These are phyloP conservation scores for Aureobasidium uvarum DNA, from an alignment of 2,329 filamentous ascomycete species.

Conservation along the genomic window DNA sequence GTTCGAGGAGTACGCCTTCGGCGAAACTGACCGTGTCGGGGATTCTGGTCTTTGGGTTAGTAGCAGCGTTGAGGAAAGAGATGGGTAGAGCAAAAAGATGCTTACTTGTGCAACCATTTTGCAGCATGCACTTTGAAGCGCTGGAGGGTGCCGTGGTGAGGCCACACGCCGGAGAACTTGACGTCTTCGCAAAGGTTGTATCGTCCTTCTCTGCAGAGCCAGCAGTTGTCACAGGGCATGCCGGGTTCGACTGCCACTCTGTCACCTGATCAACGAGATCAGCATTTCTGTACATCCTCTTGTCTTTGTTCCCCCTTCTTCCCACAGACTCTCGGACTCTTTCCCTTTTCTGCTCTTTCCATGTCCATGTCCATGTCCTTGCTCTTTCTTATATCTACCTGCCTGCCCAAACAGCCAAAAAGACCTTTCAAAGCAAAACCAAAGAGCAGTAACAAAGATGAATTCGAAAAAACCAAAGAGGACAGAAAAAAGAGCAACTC, in stretches of 20 bases:
- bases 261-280: conserved; percentile 48
- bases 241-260: conserved; percentile 66
- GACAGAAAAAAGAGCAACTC: conserved; percentile 13
- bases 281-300: neutral
- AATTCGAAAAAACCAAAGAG: neutral
- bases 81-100: no score
- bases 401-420: neutral
- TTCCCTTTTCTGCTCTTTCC: neutral
- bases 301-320: neutral
- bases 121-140: conserved; percentile 78
- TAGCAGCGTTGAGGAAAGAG: conserved; percentile 52
- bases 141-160: conserved; percentile 80
- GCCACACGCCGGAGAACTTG: conserved; percentile 86
- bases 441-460: no score
- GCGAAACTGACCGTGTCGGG: conserved; percentile 71
- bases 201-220: conserved; percentile 70
- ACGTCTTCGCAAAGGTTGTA: conserved; percentile 91
- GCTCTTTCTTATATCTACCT: neutral
- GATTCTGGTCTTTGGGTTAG: conserved; percentile 43
- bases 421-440: no score
- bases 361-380: neutral
- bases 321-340: neutral
- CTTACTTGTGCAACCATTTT: conserved; percentile 78
- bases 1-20: conserved; percentile 84
- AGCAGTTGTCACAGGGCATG: conserved; percentile 59